Percentiles rank a stretch among this genome's conserved stretches.
These are phyloP conservation scores for Trichaptum fuscoviolaceum DNA, from an alignment of 768 basidiomycete species.

Conservation along the genomic window DNA sequence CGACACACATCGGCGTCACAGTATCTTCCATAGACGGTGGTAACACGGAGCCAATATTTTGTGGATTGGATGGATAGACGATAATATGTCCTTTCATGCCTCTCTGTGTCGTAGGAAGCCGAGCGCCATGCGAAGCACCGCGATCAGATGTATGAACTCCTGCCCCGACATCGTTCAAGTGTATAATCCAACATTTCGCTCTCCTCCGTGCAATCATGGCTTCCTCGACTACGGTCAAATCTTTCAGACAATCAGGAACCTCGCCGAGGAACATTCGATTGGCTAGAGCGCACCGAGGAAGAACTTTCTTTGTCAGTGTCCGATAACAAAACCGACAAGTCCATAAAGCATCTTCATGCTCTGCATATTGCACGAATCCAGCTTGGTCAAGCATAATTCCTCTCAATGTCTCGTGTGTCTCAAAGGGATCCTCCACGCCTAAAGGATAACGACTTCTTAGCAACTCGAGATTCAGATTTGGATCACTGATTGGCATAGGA, in stretches of 20 bases:
- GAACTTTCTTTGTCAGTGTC: constrained; percentile 11
- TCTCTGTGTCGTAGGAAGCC: constrained; percentile 20
- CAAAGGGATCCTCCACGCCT: neutral
- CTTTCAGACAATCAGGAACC: constrained; percentile 24
- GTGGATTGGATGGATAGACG: constrained; percentile 33
- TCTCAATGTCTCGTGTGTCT: neutral
- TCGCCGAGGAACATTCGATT: constrained; percentile 27
- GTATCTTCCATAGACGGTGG: constrained; percentile 34
- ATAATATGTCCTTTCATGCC: constrained; percentile 36
- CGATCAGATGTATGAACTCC: constrained; percentile 6
- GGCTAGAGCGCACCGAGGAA: constrained; percentile 26
- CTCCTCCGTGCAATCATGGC: constrained; percentile 33
- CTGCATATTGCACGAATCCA: constrained; percentile 1
- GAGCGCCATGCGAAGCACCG: neutral
- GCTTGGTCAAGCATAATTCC: constrained; percentile 6
- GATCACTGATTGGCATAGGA: neutral
- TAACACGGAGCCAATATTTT: constrained; percentile 22
- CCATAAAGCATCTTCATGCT: constrained; percentile 8
- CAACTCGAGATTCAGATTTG: neutral
- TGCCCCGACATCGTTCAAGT: constrained; percentile 24
- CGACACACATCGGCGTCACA: constrained; percentile 30
- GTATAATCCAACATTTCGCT: constrained; percentile 32
- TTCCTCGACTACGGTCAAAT: constrained; percentile 34
- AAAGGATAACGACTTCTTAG: neutral
- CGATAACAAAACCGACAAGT: constrained; percentile 20